Evolutionary conservation across 805 yeast species (phyloP), one percentile per base, ranked within the genome.

Genomic region (Kazachstania viticola): DNA sequence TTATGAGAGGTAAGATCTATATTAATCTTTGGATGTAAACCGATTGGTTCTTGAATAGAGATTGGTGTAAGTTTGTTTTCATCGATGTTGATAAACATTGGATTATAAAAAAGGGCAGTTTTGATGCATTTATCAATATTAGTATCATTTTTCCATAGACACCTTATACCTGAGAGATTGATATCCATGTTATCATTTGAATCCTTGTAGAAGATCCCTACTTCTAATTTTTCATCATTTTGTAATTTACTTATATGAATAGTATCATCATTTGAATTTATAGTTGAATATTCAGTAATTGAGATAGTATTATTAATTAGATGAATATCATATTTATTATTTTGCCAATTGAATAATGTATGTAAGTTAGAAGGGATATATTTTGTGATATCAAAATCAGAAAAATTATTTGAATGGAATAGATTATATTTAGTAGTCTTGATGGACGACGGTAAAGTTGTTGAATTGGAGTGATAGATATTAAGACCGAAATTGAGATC

Each of bases 21-120:
- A 3, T 30, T 15, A 0, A 63, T 14, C 6, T 48, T 47, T 29
- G 69, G 69, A 36, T 62, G 69, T 9, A 63, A 35, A 0, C 66
- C 65, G 8, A 49, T 37, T 9, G 66, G 66, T 25, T 42, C 25
- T n/a, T 39, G 40, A 15, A 49, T 34, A 3, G 39, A 25, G 1
- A 56, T 16, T 6, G 32, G 11, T 7, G 30, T 25, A 12, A 11
- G 17, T 4, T 27, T 14, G 3, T 18, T 4, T 2, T 25, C 12
- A 3, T 18, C 11, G 8, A 14, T 15, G 14, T 22, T 21, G 14
- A 30, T 9, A 14, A 29, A 21, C 4, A 39, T 33, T 5, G 46
- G 28, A 18, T 32, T 16, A 29, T 38, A 49, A 15, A 48, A 42
- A 7, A 53, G 28, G 27, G 48, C 36, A 1, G 58, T 53, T 32